Base-by-base conservation (phyloP, 2,329 filamentous ascomycete species). In the Cladorrhinum sp. region DNA sequence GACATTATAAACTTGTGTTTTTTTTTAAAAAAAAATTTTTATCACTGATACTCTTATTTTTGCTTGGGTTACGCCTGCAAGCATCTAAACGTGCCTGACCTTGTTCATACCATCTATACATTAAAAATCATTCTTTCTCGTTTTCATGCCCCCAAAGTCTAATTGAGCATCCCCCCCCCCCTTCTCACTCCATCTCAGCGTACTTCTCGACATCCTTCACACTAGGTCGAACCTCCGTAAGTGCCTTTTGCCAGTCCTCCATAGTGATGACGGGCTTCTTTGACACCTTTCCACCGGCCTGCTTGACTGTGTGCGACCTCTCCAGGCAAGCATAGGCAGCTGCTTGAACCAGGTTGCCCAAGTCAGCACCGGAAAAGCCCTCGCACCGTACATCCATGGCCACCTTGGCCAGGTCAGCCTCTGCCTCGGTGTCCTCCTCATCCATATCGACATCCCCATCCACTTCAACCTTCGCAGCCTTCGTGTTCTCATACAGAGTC, bases 311-410 rank as follows among this genome's bases (percentile, higher is more conserved):
- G 12, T 68, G 69, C 5, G 68, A 68, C 59, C 73, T 65, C 65
- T 73, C 67, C 62, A 77, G 62, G 60, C 73, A 79, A 50, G 75
- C 71, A 52, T 73, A 70, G 14, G 81, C 70, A 1, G 74, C 74
- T 7, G 71, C 70, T 54, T 73, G 73, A 67, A 75, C 71, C 2
- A 87, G 76, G 65, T 84, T 85, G 30, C 80, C 79, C 42, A 89
- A 73, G 68, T 89, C 86, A 1, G 86, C 86, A 62, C 86, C 86
- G 62, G 89, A 94, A 73, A 94, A 98, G 23, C 90, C 86, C 9
- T 83, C 80, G 72, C 93, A 97, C 10, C 86, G 78, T 8, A 70
- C 62, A 60, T 89, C 86, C 30, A 83, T 79, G 0, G 91, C 94
- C 3, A 96, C 80, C 2, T 76, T 75, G 2, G 84, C 84, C 1